A percentile compares a stretch with the other conserved stretches of the same genome.
Evolutionary conservation across 2,329 filamentous ascomycete species (phyloP).

Genomic region (Furcasterigmium furcatum): DNA sequence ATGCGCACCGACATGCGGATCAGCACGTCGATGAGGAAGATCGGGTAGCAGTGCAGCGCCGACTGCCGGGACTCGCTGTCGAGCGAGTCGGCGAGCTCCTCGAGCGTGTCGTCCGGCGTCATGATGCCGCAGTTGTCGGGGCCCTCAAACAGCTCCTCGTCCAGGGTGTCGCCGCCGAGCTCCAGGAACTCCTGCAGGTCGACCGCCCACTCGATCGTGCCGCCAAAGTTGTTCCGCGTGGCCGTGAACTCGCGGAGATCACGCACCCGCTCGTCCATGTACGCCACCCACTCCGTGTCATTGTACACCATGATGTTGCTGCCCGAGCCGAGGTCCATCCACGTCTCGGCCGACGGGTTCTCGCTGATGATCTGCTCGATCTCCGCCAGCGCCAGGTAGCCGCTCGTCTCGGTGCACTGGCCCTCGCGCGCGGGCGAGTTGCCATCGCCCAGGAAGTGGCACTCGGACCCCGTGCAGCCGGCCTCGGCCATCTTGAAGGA

Average conservation of each 20-base stretch:
- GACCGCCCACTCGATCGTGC: conserved; percentile 5
- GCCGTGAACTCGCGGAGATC: conserved; percentile 12
- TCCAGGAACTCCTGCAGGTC: conserved; percentile 3
- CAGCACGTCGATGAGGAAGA: neutral
- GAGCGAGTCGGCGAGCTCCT: neutral
- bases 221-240: conserved; percentile 22
- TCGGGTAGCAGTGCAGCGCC: neutral
- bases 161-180: neutral
- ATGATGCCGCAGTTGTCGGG: neutral
- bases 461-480: conserved; percentile 19
- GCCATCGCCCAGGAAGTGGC: conserved; percentile 15
- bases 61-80: too few species aligned
- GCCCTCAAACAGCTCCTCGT: neutral
- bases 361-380: conserved; percentile 15
- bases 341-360: neutral
- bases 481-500: conserved; percentile 25
- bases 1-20: conserved; percentile 5
- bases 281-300: conserved; percentile 24
- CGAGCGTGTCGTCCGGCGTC: neutral
- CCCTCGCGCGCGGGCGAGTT: conserved; percentile 17
- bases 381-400: conserved; percentile 25
- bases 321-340: neutral
- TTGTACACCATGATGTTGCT: conserved; percentile 16
- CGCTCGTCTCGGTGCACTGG: conserved; percentile 20
- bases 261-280: conserved; percentile 19